Conservation (phyloP, 192 early-diverging fungal species). For the Coemansia erecta region DNA sequence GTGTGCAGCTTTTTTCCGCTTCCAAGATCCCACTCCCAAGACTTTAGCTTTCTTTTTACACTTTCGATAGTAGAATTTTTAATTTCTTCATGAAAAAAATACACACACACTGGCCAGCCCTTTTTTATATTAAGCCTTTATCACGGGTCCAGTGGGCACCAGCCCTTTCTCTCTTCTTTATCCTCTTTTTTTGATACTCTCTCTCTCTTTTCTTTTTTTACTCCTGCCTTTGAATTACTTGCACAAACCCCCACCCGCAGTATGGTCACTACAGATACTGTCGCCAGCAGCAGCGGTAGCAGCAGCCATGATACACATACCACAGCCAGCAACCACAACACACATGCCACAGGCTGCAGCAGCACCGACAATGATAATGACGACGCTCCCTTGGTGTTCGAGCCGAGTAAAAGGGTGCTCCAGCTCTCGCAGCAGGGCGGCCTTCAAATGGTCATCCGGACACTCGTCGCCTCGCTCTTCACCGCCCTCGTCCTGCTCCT, state of each 20-base stretch:
- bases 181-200: not conserved
- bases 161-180: too few species aligned
- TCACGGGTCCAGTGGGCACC: too few species aligned
- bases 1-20: too few species aligned
- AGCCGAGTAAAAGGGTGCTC: conserved; percentile 35
- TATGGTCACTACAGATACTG: not conserved
- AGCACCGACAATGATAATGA: not conserved
- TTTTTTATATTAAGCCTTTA: too few species aligned
- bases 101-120: too few species aligned
- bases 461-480: conserved; percentile 30
- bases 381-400: conserved; percentile 33
- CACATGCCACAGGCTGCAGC: not conserved
- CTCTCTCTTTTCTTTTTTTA: conserved; percentile 3
- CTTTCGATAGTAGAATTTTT: not conserved
- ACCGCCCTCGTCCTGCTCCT: conserved; percentile 34
- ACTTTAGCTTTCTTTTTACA: not conserved
- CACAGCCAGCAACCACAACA: not conserved
- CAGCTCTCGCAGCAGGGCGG: conserved; percentile 31
- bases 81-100: too few species aligned
- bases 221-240: not conserved
- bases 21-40: not conserved
- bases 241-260: too few species aligned
- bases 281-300: not conserved
- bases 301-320: not conserved
- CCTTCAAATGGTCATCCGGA: conserved; percentile 21